Evolutionary conservation across 140 eudicot species (phyloP).

Genomic region (Flaveria floridana): DNA sequence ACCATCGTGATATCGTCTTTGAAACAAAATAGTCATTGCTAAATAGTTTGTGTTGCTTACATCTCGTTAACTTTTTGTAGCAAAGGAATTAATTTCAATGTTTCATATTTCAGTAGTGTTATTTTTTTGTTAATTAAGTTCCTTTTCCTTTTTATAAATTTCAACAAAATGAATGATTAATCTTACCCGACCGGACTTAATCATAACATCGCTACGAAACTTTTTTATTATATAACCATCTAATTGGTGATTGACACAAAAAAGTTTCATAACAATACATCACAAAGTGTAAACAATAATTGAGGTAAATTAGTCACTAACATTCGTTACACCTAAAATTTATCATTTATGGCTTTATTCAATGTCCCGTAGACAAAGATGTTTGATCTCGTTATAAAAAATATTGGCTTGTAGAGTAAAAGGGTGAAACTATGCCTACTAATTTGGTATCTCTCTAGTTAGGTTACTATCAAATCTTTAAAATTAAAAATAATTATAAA

Average conservation of each 20-base stretch:
- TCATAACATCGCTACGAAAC: not conserved
- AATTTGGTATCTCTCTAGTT: conserved; percentile 28
- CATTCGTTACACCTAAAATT: conserved; percentile 17
- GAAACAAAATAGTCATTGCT: too few relatives aligned
- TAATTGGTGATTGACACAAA: not conserved
- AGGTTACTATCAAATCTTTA: conserved; percentile 12
- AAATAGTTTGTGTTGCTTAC: not conserved
- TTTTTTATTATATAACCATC: not conserved
- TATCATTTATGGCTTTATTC: conserved; percentile 18
- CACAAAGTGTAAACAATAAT: conserved; percentile 13
- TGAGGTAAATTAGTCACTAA: conserved; percentile 15
- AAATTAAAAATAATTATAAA: not conserved
- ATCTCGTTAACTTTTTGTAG: not conserved
- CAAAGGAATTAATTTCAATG: not conserved
- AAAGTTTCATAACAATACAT: not conserved
- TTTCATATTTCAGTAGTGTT: not conserved
- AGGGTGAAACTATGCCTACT: conserved; percentile 24
- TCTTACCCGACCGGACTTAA: not conserved
- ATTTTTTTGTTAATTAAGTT: too few relatives aligned
- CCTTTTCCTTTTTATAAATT: too few relatives aligned
- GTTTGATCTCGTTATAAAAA: not conserved
- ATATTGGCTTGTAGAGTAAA: conserved; percentile 13
- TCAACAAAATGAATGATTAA: not conserved
- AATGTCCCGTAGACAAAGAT: not conserved
- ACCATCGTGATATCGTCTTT: too few relatives aligned